Evolutionary conservation across 345 rosid species (phyloP).

Genomic region (Populus euphratica): DNA sequence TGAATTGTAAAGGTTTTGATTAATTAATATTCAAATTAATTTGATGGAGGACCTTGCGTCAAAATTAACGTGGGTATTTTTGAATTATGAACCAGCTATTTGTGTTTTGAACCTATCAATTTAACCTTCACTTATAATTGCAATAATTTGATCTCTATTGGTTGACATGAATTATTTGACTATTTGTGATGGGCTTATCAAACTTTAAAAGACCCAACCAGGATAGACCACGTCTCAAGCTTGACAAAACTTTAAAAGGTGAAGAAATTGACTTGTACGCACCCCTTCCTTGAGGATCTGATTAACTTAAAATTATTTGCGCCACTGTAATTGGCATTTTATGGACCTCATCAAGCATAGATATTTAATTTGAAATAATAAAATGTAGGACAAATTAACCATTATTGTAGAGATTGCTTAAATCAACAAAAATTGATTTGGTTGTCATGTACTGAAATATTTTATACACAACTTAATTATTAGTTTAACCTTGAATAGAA

Average conservation of each 20-base stretch:
- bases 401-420: not conserved
- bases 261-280: not conserved
- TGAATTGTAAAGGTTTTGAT: no score
- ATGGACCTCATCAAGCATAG: not conserved
- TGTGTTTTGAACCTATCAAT: no score
- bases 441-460: no score
- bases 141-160: not conserved
- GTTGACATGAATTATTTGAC: not conserved
- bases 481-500: no score
- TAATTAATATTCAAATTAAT: no score
- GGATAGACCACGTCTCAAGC: not conserved
- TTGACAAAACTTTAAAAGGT: not conserved
- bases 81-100: no score
- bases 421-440: not conserved
- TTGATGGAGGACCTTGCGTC: no score
- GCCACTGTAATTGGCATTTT: not conserved
- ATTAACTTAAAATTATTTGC: not conserved
- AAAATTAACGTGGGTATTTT: no score
- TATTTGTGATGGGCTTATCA: not conserved
- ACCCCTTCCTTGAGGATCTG: not conserved
- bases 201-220: not conserved
- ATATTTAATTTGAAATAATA: no score
- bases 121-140: no score
- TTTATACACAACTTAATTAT: no score
- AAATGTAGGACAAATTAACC: not conserved